Conservation (phyloP, 805 yeast genomes). For the Saturnispora serradocipensis region DNA sequence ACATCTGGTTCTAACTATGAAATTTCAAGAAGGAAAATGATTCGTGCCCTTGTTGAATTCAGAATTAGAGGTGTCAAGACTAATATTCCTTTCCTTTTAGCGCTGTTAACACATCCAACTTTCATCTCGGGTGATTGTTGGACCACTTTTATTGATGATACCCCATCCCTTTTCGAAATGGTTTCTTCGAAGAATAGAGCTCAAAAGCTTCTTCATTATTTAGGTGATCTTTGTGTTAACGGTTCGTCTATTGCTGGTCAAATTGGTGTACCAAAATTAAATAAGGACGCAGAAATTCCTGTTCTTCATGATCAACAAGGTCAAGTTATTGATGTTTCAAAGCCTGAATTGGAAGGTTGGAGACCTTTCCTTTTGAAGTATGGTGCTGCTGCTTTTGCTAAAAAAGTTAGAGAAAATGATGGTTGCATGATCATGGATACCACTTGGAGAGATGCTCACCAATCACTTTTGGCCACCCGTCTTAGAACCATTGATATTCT, state of each 20-base stretch:
- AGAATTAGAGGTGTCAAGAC: slow-evolving; percentile 99
- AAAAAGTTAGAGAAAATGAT: slow-evolving; percentile 70
- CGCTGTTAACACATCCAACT: slow-evolving; percentile 82
- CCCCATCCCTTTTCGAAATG: slow-evolving; percentile 93
- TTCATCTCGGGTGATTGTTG: slow-evolving; percentile 84
- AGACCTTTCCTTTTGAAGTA: slow-evolving; percentile 74
- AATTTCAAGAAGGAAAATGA: slow-evolving; percentile 95
- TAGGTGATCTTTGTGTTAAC: slow-evolving; percentile 90
- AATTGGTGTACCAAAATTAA: slow-evolving; percentile 80
- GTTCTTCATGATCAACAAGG: slow-evolving; percentile 48
- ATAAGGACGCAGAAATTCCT: slow-evolving; percentile 70
- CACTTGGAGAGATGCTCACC: slow-evolving; percentile 99
- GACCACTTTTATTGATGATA: slow-evolving; percentile 72
- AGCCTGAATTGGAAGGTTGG: slow-evolving; percentile 74
- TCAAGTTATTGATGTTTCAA: slow-evolving; percentile 45
- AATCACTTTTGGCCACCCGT: slow-evolving; percentile 93
- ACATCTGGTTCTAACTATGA: slow-evolving; percentile 87
- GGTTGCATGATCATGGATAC: slow-evolving; percentile 97
- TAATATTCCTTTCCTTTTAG: slow-evolving; percentile 90
- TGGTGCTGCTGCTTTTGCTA: slow-evolving; percentile 88
- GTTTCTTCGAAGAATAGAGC: slow-evolving; percentile 95
- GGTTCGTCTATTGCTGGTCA: slow-evolving; percentile 97
- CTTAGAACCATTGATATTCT: slow-evolving; percentile 88
- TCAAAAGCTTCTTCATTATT: slow-evolving; percentile 79
- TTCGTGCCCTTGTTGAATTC: slow-evolving; percentile 92